Base-by-base conservation (phyloP, 257 asterid species). In the Plantago elongata region DNA sequence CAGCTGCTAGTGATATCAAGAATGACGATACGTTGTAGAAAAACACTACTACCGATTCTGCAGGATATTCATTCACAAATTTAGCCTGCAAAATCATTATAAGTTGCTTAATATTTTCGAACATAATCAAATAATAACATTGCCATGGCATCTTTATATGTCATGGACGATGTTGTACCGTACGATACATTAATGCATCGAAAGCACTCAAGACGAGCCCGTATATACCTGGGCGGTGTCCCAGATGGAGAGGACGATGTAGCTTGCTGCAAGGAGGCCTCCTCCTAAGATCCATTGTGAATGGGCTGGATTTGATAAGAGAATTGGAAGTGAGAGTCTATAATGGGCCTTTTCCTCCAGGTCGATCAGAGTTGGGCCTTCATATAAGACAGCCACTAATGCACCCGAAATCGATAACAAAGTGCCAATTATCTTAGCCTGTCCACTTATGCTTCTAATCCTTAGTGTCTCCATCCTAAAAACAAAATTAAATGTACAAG, bases 251-350 rank as follows among this genome's bases (percentile, higher is more conserved):
- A 67, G 29, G 2, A 70, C 0, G 2, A 63, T 5, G 14, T 74
- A 82, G 49, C 70, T 61, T 5, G 44, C 42, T 3, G 76, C 62
- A 38, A 74, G 77, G 12, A 77, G 45, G 8, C 60, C 55, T 8
- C 89, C 85, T 10, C 86, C 89, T 11, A 66, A 0, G 27, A 68
- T 46, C 89, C 86, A 79, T 38, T 64, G 51, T 14, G 81, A 70
- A 48, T 37, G 67, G 6, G 66, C 30, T n/a, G 64, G 13, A 51
- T 42, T n/a, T 34, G 40, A 34, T 34, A 11, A 63, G 54, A 29
- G 18, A 37, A 49, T 9, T 38, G 13, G 38, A 38, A 49, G 11
- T 61, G 13, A 13, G 54, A n/a, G 27, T 5, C 5, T 7, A 14
- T 22, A 22, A 22, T 49, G 54, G 40, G 40, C 58, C 15, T 43